Conservation (phyloP, 768 basidiomycete species). For the Ephemerocybe angulata region DNA sequence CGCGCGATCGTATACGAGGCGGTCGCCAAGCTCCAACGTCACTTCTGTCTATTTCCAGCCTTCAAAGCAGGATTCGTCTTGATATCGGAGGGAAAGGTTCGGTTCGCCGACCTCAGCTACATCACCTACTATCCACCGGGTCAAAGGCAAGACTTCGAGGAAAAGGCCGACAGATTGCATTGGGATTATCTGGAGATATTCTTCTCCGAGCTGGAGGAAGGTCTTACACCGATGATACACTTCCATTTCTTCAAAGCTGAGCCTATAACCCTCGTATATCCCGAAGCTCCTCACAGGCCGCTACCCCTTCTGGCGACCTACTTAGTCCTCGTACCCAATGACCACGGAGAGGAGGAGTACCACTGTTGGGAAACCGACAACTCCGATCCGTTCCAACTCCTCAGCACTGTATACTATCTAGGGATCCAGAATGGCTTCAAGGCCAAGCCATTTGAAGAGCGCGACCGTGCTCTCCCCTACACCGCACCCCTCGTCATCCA, state of each 20-base stretch:
- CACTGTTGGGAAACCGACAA: background rate
- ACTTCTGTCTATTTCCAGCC: slow-evolving; percentile 22
- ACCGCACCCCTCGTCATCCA: no score
- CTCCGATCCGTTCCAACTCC: background rate
- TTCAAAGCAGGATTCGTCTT: slow-evolving; percentile 23
- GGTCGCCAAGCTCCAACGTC: slow-evolving; percentile 26
- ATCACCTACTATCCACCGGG: slow-evolving; percentile 15
- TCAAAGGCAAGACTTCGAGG: slow-evolving; percentile 18
- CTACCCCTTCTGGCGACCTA: background rate
- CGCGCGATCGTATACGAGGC: slow-evolving; percentile 29
- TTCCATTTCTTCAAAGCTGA: background rate
- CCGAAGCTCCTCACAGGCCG: background rate
- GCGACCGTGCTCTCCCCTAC: no score
- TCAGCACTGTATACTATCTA: no score
- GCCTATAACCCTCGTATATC: background rate
- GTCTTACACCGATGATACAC: background rate
- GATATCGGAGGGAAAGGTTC: slow-evolving; percentile 33
- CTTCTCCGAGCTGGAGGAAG: slow-evolving; percentile 22
- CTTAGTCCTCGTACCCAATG: background rate
- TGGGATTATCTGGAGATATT: slow-evolving; percentile 24
- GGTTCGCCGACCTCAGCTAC: slow-evolving; percentile 25
- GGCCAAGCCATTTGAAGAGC: no score
- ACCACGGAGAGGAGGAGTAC: background rate
- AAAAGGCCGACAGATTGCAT: slow-evolving; percentile 20
- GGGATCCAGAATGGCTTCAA: no score